Evolutionary conservation across 1,284 basidiomycete genomes (phyloP).

Genomic region (Fomitopsis schrenkii): DNA sequence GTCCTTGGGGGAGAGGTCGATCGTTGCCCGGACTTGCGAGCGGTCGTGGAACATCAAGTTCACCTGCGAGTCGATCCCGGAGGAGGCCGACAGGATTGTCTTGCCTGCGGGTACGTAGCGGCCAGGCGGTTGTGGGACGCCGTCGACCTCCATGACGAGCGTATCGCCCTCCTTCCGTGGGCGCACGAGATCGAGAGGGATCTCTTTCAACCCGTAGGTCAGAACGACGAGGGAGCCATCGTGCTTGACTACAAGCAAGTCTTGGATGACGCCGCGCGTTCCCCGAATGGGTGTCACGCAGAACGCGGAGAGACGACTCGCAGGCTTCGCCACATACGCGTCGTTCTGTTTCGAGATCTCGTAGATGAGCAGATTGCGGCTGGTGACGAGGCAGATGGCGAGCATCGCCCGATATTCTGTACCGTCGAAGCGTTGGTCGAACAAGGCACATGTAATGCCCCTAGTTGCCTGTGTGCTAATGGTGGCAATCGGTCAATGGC

Average conservation of each 20-base stretch:
- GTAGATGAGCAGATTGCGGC: slow-evolving; percentile 46
- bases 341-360: slow-evolving; percentile 37
- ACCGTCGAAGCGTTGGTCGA: slow-evolving; percentile 66
- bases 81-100: slow-evolving; percentile 15
- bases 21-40: slow-evolving; percentile 13
- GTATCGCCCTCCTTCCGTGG: slow-evolving; percentile 33
- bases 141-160: slow-evolving; percentile 31
- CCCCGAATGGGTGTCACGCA: slow-evolving; percentile 56
- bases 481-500: not conserved
- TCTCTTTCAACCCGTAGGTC: slow-evolving; percentile 53
- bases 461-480: slow-evolving; percentile 19
- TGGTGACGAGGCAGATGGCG: slow-evolving; percentile 51
- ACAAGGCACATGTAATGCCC: slow-evolving; percentile 51
- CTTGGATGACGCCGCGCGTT: slow-evolving; percentile 59
- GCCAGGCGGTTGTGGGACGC: not conserved
- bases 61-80: slow-evolving; percentile 23
- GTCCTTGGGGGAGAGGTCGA: slow-evolving; percentile 25
- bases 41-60: slow-evolving; percentile 21
- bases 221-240: slow-evolving; percentile 49
- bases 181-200: slow-evolving; percentile 32
- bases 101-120: not conserved
- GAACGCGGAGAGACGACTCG: slow-evolving; percentile 41
- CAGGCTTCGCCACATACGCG: slow-evolving; percentile 36
- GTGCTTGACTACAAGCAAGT: slow-evolving; percentile 62
- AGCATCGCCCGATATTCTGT: slow-evolving; percentile 46